These are phyloP conservation scores for Kodamaea fukazawae DNA, from an alignment of 805 yeast genomes.

Conservation along the genomic window DNA sequence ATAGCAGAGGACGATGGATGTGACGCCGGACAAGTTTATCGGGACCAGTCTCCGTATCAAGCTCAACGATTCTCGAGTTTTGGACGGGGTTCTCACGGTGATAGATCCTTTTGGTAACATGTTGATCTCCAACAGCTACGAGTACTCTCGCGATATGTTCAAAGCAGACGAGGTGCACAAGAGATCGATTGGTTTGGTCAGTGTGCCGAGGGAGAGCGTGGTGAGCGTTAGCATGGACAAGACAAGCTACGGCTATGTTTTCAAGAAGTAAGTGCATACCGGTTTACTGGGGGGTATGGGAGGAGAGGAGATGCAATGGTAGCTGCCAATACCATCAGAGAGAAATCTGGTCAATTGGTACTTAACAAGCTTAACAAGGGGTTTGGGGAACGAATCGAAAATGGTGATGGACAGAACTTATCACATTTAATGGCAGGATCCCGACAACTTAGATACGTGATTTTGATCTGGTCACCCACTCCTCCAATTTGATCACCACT, in stretches of 20 bases:
- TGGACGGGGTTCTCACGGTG: conserved; percentile 40
- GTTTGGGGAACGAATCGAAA: too few species aligned
- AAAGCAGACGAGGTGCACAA: conserved; percentile 19
- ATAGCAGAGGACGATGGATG: neutral
- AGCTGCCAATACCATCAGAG: too few species aligned
- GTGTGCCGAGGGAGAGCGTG: conserved; percentile 22
- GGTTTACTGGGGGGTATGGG: too few species aligned
- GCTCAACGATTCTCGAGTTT: conserved; percentile 28
- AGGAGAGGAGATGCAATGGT: too few species aligned
- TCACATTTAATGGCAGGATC: too few species aligned
- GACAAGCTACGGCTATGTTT: conserved; percentile 3
- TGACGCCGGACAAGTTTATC: conserved; percentile 24
- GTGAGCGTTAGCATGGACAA: conserved; percentile 20
- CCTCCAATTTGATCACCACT: too few species aligned
- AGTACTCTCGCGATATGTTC: conserved; percentile 29
- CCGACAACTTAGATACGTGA: too few species aligned
- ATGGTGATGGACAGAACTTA: too few species aligned
- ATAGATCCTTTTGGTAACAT: conserved; percentile 45
- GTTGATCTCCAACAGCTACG: conserved; percentile 33
- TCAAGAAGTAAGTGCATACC: neutral
- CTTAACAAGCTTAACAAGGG: too few species aligned
- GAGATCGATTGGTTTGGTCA: conserved; percentile 26
- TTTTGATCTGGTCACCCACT: too few species aligned
- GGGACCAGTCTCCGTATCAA: conserved; percentile 29
- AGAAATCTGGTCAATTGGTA: too few species aligned